Percentiles rank a stretch among this genome's conserved stretches.
These are phyloP conservation scores for Phytophthora tentaculata DNA, from an alignment of 352 stramenopile genomes.

Conservation along the genomic window DNA sequence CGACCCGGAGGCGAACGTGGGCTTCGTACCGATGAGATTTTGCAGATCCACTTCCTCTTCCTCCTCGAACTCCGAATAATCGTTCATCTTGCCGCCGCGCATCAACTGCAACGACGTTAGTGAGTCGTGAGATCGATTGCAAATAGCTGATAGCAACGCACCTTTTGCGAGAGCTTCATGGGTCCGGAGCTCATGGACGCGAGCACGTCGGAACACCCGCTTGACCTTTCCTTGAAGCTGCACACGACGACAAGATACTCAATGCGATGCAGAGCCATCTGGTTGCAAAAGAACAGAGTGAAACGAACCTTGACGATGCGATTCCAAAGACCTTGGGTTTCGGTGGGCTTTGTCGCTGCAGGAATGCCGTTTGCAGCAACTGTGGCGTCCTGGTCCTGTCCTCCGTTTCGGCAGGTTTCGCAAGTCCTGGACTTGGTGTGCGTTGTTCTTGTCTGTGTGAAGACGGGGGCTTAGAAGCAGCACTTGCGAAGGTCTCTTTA, in stretches of 20 bases:
- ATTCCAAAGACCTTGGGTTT: slow-evolving; percentile 66
- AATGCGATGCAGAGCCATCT: slow-evolving; percentile 7
- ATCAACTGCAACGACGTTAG: slow-evolving; percentile 47
- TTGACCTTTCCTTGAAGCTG: slow-evolving; percentile 63
- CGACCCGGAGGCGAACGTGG: slow-evolving; percentile 5
- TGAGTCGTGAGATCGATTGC: slow-evolving; percentile 4
- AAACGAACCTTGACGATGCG: slow-evolving; percentile 46
- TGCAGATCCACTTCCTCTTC: slow-evolving; percentile 79
- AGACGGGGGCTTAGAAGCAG: slow-evolving; percentile 18
- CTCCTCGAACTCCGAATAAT: slow-evolving; percentile 85
- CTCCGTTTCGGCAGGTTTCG: slow-evolving; percentile 14
- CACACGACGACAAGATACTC: slow-evolving; percentile 3
- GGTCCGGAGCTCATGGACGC: slow-evolving; percentile 66
- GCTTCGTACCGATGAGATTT: slow-evolving; percentile 69
- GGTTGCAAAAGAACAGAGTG: neutral
- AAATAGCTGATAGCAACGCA: slow-evolving; percentile 15
- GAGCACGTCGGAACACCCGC: slow-evolving; percentile 54
- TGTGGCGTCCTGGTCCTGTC: slow-evolving; percentile 43
- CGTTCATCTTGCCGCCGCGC: slow-evolving; percentile 73
- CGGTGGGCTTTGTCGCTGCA: slow-evolving; percentile 59
- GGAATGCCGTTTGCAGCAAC: slow-evolving; percentile 68
- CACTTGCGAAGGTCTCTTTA: slow-evolving; percentile 31
- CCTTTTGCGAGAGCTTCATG: slow-evolving; percentile 71
- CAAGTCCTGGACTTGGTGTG: slow-evolving; percentile 19
- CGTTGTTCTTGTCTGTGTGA: slow-evolving; percentile 29